These are phyloP conservation scores for Nakaseomyces glabratus DNA, from an alignment of 1,139 yeast species.

Conservation along the genomic window DNA sequence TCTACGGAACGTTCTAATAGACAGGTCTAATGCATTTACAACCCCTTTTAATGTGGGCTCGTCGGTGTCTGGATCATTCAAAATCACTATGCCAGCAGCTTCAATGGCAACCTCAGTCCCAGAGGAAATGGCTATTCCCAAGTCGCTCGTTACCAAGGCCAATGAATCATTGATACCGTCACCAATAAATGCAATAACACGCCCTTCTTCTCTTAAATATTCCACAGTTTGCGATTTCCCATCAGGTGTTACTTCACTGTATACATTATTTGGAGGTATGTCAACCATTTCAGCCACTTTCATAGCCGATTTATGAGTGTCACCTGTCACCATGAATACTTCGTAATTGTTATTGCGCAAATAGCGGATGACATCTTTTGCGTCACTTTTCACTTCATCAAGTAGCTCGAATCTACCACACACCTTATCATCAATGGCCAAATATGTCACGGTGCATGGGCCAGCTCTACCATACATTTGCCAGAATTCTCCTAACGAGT, in stretches of 20 bases:
- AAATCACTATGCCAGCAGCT: constrained; percentile 87
- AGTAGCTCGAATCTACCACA: constrained; percentile 58
- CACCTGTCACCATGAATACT: constrained; percentile 93
- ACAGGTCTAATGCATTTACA: constrained; percentile 62
- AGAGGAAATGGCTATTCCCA: constrained; percentile 85
- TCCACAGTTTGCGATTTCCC: constrained; percentile 64
- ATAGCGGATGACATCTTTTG: constrained; percentile 50
- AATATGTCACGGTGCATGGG: constrained; percentile 31
- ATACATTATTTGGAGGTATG: constrained; percentile 54
- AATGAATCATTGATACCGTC: constrained; percentile 98
- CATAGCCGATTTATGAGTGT: constrained; percentile 53
- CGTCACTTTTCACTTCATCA: constrained; percentile 64
- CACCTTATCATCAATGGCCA: constrained; percentile 46
- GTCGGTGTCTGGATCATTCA: constrained; percentile 26
- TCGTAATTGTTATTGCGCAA: constrained; percentile 47
- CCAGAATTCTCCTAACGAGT: constrained; percentile 12
- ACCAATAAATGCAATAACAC: constrained; percentile 73
- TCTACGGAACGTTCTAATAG: constrained; percentile 59
- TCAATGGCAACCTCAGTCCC: constrained; percentile 96
- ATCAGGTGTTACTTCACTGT: constrained; percentile 69
- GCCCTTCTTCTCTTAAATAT: constrained; percentile 41
- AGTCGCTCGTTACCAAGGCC: constrained; percentile 77
- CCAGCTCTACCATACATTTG: constrained; percentile 18
- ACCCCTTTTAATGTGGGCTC: constrained; percentile 51
- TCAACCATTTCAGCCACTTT: constrained; percentile 61